Evolutionary conservation across 2,329 filamentous ascomycete species (phyloP), one percentile per base, ranked within the genome.

Genomic region (Neurospora crassa): DNA sequence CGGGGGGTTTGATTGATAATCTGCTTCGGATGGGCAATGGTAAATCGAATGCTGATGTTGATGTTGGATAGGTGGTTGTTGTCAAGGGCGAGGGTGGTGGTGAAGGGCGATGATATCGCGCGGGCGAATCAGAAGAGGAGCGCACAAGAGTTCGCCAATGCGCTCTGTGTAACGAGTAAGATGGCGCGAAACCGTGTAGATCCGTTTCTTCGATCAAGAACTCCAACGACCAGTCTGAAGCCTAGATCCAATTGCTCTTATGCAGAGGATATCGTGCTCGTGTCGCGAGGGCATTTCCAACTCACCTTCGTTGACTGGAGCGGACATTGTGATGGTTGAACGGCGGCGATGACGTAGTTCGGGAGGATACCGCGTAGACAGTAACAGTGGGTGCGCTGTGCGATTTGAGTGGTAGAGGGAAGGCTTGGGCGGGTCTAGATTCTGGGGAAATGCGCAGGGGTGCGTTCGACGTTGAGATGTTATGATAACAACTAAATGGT

Each of bases 291-390:
- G 53, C 14, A 37, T 63, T 29, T 63, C 24, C 16, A 2, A 63
- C 76, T 75, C 71, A 77, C 76, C 75, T 76, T 76, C 72, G 67
- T 75, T 71, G 16, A 70, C 69, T 71, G 75, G 73, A 43, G 71
- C 70, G 59, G 76, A 72, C 76, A 77, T 78, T 69, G 73, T 72
- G 73, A 74, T 63, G 20, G 53, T 37, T 63, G 53, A 37, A 34
- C 5, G 24, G 16, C 1, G 53, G 29, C 74, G 70, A 78, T 78
- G 76, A 76, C 76, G 76, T 78, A 77, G 29, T 63, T 63, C 16
- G 53, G 53, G 14, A 63, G 53, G 70, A 37, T 40, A 40, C 68
- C 24, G 68, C 8, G 53, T 16, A 63, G 24, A 37, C 7, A 37
- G 7, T 6, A 6, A 8, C 34, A 63, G 53, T 34, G 67, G 42